A percentile compares a stretch with the other conserved stretches of the same genome.
phyloP scores from a whole-genome alignment of 163 green algal species.

The Scenedesmus sp. region DNA sequence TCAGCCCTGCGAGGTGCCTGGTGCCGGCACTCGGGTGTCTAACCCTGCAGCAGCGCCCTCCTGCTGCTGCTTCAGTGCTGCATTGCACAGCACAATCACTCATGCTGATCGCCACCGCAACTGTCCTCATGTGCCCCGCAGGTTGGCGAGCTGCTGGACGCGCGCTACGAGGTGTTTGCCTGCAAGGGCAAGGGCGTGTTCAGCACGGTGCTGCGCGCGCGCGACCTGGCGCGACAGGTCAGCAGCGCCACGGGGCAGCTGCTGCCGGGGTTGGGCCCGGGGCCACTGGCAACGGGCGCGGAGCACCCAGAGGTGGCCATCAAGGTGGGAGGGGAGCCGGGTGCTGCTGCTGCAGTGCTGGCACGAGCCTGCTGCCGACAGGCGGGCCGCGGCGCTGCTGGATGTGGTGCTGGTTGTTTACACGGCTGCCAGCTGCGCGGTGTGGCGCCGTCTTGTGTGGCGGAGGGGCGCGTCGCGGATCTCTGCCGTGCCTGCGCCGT shows the following conservation, averaged over 20 bases:
- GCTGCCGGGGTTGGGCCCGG: slow-evolving; percentile 42
- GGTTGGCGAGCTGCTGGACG: slow-evolving; percentile 90
- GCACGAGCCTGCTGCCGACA: neutral
- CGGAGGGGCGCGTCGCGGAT: too few species aligned
- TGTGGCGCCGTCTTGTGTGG: too few species aligned
- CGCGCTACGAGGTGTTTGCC: slow-evolving; percentile 92
- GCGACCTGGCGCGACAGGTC: slow-evolving; percentile 73
- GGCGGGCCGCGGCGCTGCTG: too few species aligned
- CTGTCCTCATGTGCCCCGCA: too few species aligned
- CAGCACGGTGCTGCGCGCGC: slow-evolving; percentile 91
- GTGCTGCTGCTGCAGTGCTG: too few species aligned
- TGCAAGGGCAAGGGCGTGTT: slow-evolving; percentile 96
- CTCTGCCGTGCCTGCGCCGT: too few species aligned
- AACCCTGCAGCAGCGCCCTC: too few species aligned
- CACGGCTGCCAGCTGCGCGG: too few species aligned
- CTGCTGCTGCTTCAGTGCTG: too few species aligned
- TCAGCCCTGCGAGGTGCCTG: slow-evolving; percentile 90
- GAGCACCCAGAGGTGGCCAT: slow-evolving; percentile 68
- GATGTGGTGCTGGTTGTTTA: too few species aligned
- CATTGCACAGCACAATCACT: too few species aligned
- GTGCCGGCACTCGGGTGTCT: slow-evolving; percentile 92
- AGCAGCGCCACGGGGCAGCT: slow-evolving; percentile 27
- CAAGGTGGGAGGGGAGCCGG: slow-evolving; percentile 56
- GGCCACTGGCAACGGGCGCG: neutral
- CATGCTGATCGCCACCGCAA: too few species aligned